Percentiles rank a stretch among this genome's conserved stretches.
phyloP scores from a whole-genome alignment of 371 early-diverging fungal species.

The Rhizomucor miehei region DNA sequence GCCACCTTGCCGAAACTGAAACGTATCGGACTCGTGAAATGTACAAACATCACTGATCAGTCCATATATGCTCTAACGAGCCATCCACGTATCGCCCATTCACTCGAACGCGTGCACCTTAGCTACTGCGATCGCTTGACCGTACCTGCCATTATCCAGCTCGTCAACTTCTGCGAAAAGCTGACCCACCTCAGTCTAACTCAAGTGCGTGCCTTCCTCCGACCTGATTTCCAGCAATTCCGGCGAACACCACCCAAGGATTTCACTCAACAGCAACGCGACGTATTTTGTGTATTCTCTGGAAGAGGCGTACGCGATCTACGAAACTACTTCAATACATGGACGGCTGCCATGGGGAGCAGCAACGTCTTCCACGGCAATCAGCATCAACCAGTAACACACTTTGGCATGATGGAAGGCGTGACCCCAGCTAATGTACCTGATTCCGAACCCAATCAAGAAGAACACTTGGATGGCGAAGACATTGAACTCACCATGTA shows the following conservation, averaged over 20 bases:
- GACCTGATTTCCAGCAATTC: conserved; percentile 54
- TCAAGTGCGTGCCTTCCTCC: conserved; percentile 57
- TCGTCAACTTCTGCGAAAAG: conserved; percentile 53
- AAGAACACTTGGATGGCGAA: too few species aligned
- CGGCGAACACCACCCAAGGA: conserved; percentile 59
- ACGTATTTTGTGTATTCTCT: conserved; percentile 65
- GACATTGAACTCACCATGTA: too few species aligned
- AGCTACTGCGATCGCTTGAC: conserved; percentile 57
- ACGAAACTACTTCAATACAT: conserved; percentile 37
- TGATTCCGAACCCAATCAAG: too few species aligned
- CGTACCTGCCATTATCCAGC: conserved; percentile 45
- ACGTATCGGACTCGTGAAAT: conserved; percentile 63
- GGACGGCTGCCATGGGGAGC: conserved; percentile 2
- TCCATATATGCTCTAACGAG: conserved; percentile 54
- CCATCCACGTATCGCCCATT: conserved; percentile 44
- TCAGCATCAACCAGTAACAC: neutral
- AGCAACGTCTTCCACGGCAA: too few species aligned
- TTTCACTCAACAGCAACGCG: conserved; percentile 48
- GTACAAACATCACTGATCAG: conserved; percentile 57
- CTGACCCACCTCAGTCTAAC: conserved; percentile 62
- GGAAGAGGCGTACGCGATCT: conserved; percentile 57
- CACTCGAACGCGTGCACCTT: conserved; percentile 63
- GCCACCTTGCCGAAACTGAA: conserved; percentile 57
- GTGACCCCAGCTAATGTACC: neutral
- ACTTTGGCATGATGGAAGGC: neutral